Evolutionary conservation across 192 early-diverging fungal genomes (phyloP).

Genomic region (Mortierella claussenii): DNA sequence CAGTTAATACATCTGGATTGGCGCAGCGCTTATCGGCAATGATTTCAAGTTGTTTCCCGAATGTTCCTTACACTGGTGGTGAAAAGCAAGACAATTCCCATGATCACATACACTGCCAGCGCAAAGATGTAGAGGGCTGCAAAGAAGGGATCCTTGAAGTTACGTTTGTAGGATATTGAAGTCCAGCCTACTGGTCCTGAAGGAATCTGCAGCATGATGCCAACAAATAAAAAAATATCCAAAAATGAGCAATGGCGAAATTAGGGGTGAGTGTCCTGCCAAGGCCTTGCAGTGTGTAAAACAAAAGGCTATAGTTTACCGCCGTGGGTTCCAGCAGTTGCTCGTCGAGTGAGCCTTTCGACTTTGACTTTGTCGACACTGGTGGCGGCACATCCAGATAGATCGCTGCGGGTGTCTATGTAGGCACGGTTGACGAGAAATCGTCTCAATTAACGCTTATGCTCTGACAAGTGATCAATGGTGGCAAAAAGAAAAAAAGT

Average conservation of each 20-base stretch:
- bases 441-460: not conserved
- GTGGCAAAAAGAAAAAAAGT: constrained; percentile 29
- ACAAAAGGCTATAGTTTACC: too few species aligned
- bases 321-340: constrained; percentile 57
- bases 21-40: too few species aligned
- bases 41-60: too few species aligned
- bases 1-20: too few species aligned
- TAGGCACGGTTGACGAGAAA: not conserved
- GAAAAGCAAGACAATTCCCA: constrained; percentile 59
- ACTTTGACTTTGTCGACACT: constrained; percentile 26
- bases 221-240: not conserved
- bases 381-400: constrained; percentile 60
- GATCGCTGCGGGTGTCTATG: constrained; percentile 63
- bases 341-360: constrained; percentile 55
- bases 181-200: constrained; percentile 54
- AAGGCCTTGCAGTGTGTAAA: too few species aligned
- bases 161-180: constrained; percentile 54
- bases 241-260: too few species aligned
- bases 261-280: too few species aligned
- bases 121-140: constrained; percentile 52
- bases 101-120: constrained; percentile 45
- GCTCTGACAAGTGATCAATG: not conserved
- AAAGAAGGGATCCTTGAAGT: constrained; percentile 64
- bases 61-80: constrained; percentile 64
- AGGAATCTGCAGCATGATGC: constrained; percentile 27